Evolutionary conservation across 2,329 filamentous ascomycete species (phyloP), one percentile per base, ranked within the genome.

Genomic region (Aspergillus chevalieri): DNA sequence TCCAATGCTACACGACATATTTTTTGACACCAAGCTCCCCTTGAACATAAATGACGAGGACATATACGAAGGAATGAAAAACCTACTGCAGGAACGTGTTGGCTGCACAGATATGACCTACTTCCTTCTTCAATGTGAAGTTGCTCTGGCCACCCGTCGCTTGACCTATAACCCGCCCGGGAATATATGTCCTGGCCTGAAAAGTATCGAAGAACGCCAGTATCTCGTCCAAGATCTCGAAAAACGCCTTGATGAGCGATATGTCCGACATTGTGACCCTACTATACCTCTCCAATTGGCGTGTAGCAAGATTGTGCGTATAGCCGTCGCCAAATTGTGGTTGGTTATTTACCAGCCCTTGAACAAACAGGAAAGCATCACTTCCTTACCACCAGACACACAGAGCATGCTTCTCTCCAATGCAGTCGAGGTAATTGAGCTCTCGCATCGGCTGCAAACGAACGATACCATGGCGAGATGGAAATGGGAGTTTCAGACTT

Each of bases 401-500:
- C 62, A 65, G 44, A 64, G 67, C 30, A 66, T 65, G 19, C 57
- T 74, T 2, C 59, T 74, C 15, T 59, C 68, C 47, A 53, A 69
- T 0, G 64, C 68, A 12, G 70, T 73, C 22, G 71, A 74, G 43
- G 65, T 71, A 15, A 64, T 70, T 6, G 71, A 74, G 57, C 80
- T 79, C 55, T 80, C 75, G 51, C 74, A 78, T 52, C 68, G 74
- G 1, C 63, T 83, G n/a, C 80, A 78, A 46, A 66, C 71, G 2
- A 78, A 82, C 48, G 65, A 68, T 2, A 68, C 66, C 14, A 74
- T 71, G 47, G 72, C 71, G 8, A 75, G 76, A 43, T 82, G 77
- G 74, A 76, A 77, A 15, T 83, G 80, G 80, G 66, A 81, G 5
- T 82, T 79, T 61, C 76, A 81, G 56, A 80, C 78, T 0, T 82